phyloP scores from a whole-genome alignment of 306 rosid species.

The Citrullus colocynthis region DNA sequence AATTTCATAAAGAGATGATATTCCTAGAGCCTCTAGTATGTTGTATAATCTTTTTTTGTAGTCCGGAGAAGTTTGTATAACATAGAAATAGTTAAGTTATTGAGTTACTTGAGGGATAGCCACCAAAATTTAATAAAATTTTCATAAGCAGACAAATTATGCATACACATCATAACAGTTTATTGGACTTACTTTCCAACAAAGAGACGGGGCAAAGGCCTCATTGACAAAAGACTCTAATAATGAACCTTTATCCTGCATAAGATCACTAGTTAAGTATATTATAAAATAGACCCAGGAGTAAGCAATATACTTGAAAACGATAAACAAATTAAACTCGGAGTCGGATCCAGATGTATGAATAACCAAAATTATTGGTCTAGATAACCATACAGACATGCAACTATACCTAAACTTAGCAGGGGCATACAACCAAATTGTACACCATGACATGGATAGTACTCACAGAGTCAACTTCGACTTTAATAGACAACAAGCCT shows the following conservation, averaged over 20 bases:
- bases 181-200: slow-evolving; percentile 33
- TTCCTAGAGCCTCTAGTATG: no score
- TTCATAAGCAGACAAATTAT: no score
- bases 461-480: slow-evolving; percentile 28
- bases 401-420: no score
- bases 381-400: neutral
- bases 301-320: no score
- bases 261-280: neutral
- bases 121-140: no score
- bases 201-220: slow-evolving; percentile 27
- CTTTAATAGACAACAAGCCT: slow-evolving; percentile 26
- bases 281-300: neutral
- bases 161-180: neutral
- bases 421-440: no score
- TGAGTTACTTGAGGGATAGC: no score
- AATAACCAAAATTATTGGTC: neutral
- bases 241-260: slow-evolving; percentile 40
- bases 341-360: neutral
- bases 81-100: no score
- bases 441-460: neutral
- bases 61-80: no score
- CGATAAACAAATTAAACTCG: neutral
- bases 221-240: slow-evolving; percentile 22
- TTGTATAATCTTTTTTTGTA: no score
- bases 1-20: no score